These are phyloP conservation scores for Retiboletus flavoniger DNA, from an alignment of 1,284 basidiomycete genomes.

Conservation along the genomic window DNA sequence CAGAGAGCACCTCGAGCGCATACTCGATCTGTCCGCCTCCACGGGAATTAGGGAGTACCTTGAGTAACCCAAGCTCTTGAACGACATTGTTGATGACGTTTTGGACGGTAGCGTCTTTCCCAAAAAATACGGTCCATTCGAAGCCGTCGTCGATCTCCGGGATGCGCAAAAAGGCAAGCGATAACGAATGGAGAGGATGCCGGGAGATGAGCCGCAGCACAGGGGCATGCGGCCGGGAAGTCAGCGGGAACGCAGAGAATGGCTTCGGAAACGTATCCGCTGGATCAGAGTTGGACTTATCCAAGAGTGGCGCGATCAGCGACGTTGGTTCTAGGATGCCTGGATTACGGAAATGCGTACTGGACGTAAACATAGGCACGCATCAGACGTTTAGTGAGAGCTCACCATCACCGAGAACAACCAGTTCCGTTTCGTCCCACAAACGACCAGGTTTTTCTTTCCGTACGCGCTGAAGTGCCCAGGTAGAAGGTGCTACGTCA, in stretches of 20 bases:
- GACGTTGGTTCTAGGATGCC: constrained; percentile 51
- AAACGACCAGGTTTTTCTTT: constrained; percentile 54
- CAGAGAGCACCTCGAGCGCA: constrained; percentile 47
- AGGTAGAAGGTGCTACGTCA: constrained; percentile 51
- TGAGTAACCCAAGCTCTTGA: constrained; percentile 70
- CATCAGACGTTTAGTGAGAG: not conserved
- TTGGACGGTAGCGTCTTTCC: constrained; percentile 50
- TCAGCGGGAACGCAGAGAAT: constrained; percentile 73
- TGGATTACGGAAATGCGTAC: constrained; percentile 31
- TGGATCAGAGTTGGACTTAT: constrained; percentile 31
- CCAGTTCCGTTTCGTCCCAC: constrained; percentile 72
- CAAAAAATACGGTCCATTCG: constrained; percentile 61
- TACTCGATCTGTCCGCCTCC: constrained; percentile 60
- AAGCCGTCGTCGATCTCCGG: constrained; percentile 79
- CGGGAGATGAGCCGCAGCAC: constrained; percentile 70
- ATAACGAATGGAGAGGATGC: constrained; percentile 57
- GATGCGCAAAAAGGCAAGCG: constrained; percentile 64
- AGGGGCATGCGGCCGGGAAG: constrained; percentile 68
- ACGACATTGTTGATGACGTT: constrained; percentile 55
- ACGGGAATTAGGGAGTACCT: constrained; percentile 57
- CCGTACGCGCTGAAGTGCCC: constrained; percentile 67
- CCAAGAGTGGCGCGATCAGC: constrained; percentile 53
- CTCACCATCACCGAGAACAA: constrained; percentile 63
- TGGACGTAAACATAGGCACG: constrained; percentile 6
- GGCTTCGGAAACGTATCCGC: constrained; percentile 44